Percentiles rank a stretch among this genome's conserved stretches.
Evolutionary conservation across 2,329 filamentous ascomycete species (phyloP).

Genomic region (Calonectria hongkongensis): DNA sequence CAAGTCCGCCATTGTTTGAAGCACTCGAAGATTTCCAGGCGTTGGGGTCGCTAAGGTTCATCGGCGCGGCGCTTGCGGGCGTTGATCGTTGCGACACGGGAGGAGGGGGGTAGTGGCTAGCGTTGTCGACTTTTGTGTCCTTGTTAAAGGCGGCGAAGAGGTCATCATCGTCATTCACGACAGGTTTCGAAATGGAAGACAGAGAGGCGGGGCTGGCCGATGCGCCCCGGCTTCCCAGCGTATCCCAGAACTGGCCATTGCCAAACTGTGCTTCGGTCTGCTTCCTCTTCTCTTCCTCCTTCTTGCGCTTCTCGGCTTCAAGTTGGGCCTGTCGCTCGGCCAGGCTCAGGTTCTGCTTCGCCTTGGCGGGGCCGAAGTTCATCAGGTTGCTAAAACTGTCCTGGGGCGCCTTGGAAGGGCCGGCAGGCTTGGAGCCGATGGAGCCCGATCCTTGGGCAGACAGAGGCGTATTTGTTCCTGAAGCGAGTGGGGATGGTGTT

Average conservation of each 20-base stretch:
- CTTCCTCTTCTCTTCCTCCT: conserved; percentile 83
- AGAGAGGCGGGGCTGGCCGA: conserved; percentile 60
- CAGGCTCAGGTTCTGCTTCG: conserved; percentile 82
- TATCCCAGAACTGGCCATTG: conserved; percentile 85
- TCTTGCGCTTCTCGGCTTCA: conserved; percentile 79
- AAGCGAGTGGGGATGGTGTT: conserved; percentile 73
- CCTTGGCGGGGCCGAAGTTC: conserved; percentile 74
- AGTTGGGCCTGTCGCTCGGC: conserved; percentile 84
- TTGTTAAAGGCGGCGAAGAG: conserved; percentile 81
- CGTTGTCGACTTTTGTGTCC: conserved; percentile 79
- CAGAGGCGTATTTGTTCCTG: conserved; percentile 74
- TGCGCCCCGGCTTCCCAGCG: conserved; percentile 74
- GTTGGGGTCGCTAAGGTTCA: conserved; percentile 72
- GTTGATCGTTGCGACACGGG: conserved; percentile 66
- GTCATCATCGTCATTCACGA: conserved; percentile 72
- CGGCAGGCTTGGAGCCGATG: conserved; percentile 65
- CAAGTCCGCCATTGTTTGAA: conserved; percentile 62
- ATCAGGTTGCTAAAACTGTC: conserved; percentile 89
- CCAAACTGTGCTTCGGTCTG: conserved; percentile 87
- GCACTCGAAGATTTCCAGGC: conserved; percentile 67
- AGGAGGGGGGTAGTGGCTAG: conserved; percentile 77
- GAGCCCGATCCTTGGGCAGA: conserved; percentile 68
- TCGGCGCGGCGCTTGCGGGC: conserved; percentile 64
- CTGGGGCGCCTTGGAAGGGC: conserved; percentile 69
- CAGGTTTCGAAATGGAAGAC: conserved; percentile 41